Evolutionary conservation across 164 flowering plant genomes (phyloP), one percentile per base, ranked within the genome.

Genomic region (Buxus sempervirens): DNA sequence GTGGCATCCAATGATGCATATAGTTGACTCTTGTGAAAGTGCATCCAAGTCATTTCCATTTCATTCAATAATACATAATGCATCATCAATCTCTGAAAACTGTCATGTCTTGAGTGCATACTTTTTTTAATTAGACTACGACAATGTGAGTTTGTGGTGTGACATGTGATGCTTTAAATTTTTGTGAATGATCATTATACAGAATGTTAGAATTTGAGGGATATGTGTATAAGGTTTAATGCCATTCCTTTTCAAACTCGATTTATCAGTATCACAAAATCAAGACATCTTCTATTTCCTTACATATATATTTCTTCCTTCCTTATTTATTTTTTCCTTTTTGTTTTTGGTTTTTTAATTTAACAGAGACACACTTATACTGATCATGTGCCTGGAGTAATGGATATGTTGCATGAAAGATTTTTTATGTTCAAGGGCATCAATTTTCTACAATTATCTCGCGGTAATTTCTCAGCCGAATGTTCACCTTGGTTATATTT

Each of bases 321-420:
- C 21, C 19, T 49, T 41, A 24, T 27, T 21, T 28, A 49, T 65
- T 24, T 22, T 32, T 32, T n/a, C n/a, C 38, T 32, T 32, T 32
- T 32, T 32, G 3, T 32, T 32, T 7, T 32, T n/a, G n/a, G n/a
- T n/a, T 63, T 14, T 62, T 27, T 5, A 26, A 62, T 63, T 73
- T 49, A 51, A 60, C 88, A 86, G 92, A 81, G 68, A 59, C 55
- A 83, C 53, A 68, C 60, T 68, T 65, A 49, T 80, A 76, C 77
- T 26, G 73, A 64, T 72, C 77, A 73, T 65, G 67, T 76, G 26
- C 71, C 25, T 51, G 60, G 53, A 48, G 69, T 82, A 72, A 77
- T 78, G 72, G 77, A 76, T 66, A 32, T 63, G 1, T 80, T 80
- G 80, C 63, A 22, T 57, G 76, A 66, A 73, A 73, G 67, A 24